These are phyloP conservation scores for Trichoderma koningii DNA, from an alignment of 2,329 filamentous ascomycete genomes.

Conservation along the genomic window DNA sequence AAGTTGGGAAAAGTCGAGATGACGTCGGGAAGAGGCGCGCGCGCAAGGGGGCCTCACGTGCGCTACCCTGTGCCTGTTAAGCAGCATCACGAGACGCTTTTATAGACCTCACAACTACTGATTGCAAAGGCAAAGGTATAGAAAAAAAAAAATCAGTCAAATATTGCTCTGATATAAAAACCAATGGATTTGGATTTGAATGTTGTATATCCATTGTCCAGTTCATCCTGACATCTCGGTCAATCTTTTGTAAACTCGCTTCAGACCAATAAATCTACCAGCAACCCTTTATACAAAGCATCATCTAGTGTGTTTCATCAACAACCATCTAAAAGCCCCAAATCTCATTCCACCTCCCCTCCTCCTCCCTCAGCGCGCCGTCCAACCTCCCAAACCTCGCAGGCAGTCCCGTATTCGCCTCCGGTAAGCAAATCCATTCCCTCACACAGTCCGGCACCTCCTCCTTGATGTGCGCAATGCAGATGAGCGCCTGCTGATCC, in stretches of 20 bases:
- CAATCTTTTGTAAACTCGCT: neutral
- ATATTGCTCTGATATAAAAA: too few relatives aligned
- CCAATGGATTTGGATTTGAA: too few relatives aligned
- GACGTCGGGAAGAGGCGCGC: constrained; percentile 13
- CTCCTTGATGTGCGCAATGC: constrained; percentile 86
- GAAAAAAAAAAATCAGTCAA: too few relatives aligned
- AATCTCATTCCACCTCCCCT: constrained; percentile 64
- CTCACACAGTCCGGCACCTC: constrained; percentile 84
- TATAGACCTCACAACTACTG: neutral
- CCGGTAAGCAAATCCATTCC: constrained; percentile 84
- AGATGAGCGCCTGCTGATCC: constrained; percentile 77
- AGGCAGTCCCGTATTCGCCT: constrained; percentile 62
- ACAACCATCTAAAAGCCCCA: constrained; percentile 52
- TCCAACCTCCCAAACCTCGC: constrained; percentile 67
- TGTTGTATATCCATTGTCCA: too few relatives aligned
- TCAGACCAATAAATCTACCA: neutral
- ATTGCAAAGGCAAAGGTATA: too few relatives aligned
- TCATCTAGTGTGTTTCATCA: neutral
- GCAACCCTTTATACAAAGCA: neutral
- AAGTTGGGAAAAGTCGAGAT: neutral
- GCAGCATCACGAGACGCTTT: neutral
- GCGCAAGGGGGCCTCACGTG: constrained; percentile 9
- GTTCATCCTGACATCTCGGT: neutral
- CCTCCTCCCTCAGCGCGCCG: constrained; percentile 60
- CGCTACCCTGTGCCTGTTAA: neutral